phyloP scores from a whole-genome alignment of 768 basidiomycete genomes.

The Rickenella mellea region DNA sequence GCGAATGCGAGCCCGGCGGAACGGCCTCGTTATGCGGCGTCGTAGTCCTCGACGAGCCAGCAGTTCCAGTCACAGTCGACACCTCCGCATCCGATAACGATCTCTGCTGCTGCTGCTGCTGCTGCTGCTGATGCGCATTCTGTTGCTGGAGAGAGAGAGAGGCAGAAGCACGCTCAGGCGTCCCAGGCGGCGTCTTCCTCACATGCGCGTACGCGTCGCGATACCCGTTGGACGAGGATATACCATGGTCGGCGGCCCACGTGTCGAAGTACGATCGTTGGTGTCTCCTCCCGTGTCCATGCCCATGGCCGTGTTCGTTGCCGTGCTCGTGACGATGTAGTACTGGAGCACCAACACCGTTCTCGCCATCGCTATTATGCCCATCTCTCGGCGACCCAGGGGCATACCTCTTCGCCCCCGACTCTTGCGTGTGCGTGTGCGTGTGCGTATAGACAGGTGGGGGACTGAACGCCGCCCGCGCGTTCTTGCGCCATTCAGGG shows the following conservation, averaged over 20 bases:
- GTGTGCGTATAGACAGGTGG: conserved; percentile 3
- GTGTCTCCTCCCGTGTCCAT: conserved; percentile 34
- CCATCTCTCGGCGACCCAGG: conserved; percentile 44
- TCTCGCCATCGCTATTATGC: not conserved
- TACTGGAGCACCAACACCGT: not conserved
- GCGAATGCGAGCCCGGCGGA: too few relatives aligned
- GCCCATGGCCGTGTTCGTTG: not conserved
- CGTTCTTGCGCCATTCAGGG: not conserved
- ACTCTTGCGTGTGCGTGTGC: conserved; percentile 2
- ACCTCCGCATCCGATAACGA: conserved; percentile 1
- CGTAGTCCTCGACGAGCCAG: not conserved
- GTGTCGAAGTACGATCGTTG: conserved; percentile 49
- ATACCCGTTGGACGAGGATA: too few relatives aligned
- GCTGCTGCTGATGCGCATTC: too few relatives aligned
- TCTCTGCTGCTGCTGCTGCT: too few relatives aligned
- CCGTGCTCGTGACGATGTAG: not conserved
- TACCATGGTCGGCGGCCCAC: conserved; percentile 12
- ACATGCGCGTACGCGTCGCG: conserved; percentile 14
- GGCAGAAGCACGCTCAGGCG: conserved; percentile 25
- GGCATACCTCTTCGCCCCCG: too few relatives aligned
- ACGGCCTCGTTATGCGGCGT: not conserved
- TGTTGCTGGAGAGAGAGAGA: too few relatives aligned
- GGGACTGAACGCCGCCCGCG: conserved; percentile 12
- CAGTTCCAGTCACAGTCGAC: not conserved
- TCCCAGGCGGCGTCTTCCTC: conserved; percentile 41